Base-by-base conservation (phyloP, 169 alveolate genomes). In the Cryptosporidium sp. region DNA sequence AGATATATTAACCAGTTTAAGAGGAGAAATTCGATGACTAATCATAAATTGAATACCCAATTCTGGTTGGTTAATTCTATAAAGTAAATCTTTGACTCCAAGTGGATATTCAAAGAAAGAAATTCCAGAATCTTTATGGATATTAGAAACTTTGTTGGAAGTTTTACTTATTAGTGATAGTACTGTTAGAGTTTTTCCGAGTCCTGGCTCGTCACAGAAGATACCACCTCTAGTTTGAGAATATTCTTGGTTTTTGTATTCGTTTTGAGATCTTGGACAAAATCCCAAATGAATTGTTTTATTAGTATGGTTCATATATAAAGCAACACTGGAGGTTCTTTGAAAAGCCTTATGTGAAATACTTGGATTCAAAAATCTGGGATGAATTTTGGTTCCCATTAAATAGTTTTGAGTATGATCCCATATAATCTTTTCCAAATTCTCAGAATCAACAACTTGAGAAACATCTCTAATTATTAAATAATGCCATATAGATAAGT, bases 121-220 rank as follows among this genome's bases (percentile, higher is more conserved):
- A 31, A 3, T 55, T 9, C 33, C 52, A 6, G 14, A 9, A 59
- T 39, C 23, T 14, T 35, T 55, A 14, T 73, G 35, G 1, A 62
- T 26, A 21, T 80, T 62, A 21, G 89, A 80, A 26, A 26, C 26
- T 23, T 43, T n/a, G 12, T 26, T 10, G 8, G 74, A 35, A 16
- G 74, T 80, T 41, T 80, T 80, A 26, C 33, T 35, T 21, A 80
- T 80, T 12, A 80, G 10, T 4, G 89, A 80, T n/a, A 80, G 45
- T 16, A 80, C 29, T 18, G 89, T 80, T 14, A 80, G 45, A 18
- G 89, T 80, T 67, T 80, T 80, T 41, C 89, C 89, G 6, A 80
- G 65, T 61, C 89, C 89, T 3, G 89, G 89, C 16, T 80, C 89
- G n/a, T 80, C 89, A 31, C 89, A 80, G 1, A 80, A 80, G 9